Conservation (phyloP, 1,139 yeast genomes). For the Candida sojae region DNA sequence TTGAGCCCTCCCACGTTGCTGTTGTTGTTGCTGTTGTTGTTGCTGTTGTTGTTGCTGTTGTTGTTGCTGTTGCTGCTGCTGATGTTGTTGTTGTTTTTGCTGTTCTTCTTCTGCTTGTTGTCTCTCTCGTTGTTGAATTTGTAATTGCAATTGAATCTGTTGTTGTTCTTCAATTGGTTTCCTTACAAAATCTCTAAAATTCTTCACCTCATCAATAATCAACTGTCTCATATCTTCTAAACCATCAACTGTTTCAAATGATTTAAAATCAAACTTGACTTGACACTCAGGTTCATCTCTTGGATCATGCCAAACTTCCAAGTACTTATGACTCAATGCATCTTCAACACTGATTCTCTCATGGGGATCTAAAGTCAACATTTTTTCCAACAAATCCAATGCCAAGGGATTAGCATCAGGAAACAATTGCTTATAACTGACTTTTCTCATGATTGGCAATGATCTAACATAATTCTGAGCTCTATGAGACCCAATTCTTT, state of each 20-base stretch:
- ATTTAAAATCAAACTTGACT: constrained; percentile 75
- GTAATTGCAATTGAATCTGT: constrained; percentile 43
- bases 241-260: constrained; percentile 86
- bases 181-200: constrained; percentile 80
- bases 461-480: constrained; percentile 93
- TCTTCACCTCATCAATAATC: constrained; percentile 79
- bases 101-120: constrained; percentile 23
- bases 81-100: constrained; percentile 33
- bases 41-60: constrained; percentile 28
- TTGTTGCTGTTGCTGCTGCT: constrained; percentile 16
- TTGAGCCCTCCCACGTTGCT: constrained; percentile 5
- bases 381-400: constrained; percentile 73
- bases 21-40: constrained; percentile 28
- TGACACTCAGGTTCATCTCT: constrained; percentile 90
- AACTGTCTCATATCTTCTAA: constrained; percentile 72
- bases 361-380: constrained; percentile 87
- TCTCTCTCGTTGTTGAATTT: constrained; percentile 33
- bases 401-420: constrained; percentile 90
- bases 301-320: constrained; percentile 95
- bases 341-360: constrained; percentile 86
- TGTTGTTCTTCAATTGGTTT: constrained; percentile 73
- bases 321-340: constrained; percentile 87
- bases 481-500: constrained; percentile 81
- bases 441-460: constrained; percentile 78
- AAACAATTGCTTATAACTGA: constrained; percentile 71